These are phyloP conservation scores for Kazachstania kunashirensis DNA, from an alignment of 805 yeast species.

Conservation along the genomic window DNA sequence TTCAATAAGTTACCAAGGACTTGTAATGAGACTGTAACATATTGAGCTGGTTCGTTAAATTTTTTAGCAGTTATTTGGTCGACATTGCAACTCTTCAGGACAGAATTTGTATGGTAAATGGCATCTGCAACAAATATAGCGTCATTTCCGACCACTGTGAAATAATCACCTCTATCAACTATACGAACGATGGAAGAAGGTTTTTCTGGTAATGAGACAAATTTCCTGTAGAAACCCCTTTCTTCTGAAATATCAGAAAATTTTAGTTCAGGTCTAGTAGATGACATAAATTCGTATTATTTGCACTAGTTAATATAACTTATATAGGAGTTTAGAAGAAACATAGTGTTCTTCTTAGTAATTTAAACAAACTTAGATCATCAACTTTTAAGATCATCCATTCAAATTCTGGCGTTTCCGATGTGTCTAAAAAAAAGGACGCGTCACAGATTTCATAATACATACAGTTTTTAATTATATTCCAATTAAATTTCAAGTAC, in stretches of 20 bases:
- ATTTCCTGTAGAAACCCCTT: constrained; percentile 40
- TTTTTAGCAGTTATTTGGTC: constrained; percentile 33
- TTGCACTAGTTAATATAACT: too few species aligned
- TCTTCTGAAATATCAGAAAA: constrained; percentile 46
- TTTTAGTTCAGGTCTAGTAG: constrained; percentile 46
- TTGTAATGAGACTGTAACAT: constrained; percentile 70
- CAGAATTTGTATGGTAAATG: constrained; percentile 76
- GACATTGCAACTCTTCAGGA: constrained; percentile 45
- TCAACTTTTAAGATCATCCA: too few species aligned
- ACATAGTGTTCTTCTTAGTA: too few species aligned
- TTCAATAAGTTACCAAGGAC: constrained; percentile 58
- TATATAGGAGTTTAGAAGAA: too few species aligned
- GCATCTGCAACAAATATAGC: constrained; percentile 76
- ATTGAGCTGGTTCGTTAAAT: constrained; percentile 27
- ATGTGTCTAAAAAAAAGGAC: too few species aligned
- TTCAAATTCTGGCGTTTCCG: too few species aligned
- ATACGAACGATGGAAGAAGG: constrained; percentile 49
- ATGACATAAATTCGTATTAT: too few species aligned
- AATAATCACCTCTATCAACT: constrained; percentile 78
- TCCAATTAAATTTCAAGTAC: too few species aligned
- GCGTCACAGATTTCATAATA: too few species aligned
- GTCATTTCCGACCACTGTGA: constrained; percentile 62
- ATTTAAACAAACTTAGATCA: too few species aligned
- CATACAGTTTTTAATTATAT: too few species aligned
- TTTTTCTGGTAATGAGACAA: constrained; percentile 39